Conservation (phyloP, 306 rosid genomes). For the Dalbergia cultrata region DNA sequence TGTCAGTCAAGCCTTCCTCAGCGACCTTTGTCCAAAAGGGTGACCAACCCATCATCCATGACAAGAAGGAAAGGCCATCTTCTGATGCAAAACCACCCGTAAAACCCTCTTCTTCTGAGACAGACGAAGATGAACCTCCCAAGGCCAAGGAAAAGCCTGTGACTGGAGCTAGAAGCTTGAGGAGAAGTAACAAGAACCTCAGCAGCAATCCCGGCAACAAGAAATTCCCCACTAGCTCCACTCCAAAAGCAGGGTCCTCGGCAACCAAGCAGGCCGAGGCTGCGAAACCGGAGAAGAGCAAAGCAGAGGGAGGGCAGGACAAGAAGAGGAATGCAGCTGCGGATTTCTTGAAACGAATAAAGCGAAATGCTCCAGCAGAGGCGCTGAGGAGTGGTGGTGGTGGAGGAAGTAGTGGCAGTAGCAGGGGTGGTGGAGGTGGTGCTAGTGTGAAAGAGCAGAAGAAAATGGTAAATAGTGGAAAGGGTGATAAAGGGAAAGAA, state of each 20-base stretch:
- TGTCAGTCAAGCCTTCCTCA: slow-evolving; percentile 60
- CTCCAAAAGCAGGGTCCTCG: slow-evolving; percentile 50
- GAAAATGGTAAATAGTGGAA: slow-evolving; percentile 50
- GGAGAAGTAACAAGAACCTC: slow-evolving; percentile 64
- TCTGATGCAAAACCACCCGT: slow-evolving; percentile 56
- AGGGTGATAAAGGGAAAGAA: slow-evolving; percentile 67
- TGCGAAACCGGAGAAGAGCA: slow-evolving; percentile 59
- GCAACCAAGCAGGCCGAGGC: slow-evolving; percentile 49
- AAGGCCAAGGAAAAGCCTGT: slow-evolving; percentile 69
- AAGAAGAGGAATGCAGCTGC: slow-evolving; percentile 81
- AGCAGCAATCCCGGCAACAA: slow-evolving; percentile 47
- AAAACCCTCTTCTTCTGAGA: slow-evolving; percentile 49
- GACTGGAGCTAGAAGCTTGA: slow-evolving; percentile 76
- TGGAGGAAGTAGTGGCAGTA: slow-evolving; percentile 41
- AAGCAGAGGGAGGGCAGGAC: slow-evolving; percentile 57
- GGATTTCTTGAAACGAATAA: slow-evolving; percentile 87
- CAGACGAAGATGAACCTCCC: slow-evolving; percentile 59
- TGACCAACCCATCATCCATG: slow-evolving; percentile 51
- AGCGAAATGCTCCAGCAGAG: slow-evolving; percentile 62
- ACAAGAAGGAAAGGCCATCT: slow-evolving; percentile 57
- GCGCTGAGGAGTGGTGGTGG: slow-evolving; percentile 43
- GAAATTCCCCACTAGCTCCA: slow-evolving; percentile 52
- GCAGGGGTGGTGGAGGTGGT: slow-evolving; percentile 49
- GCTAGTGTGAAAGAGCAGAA: slow-evolving; percentile 60
- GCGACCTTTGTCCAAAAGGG: slow-evolving; percentile 54